Evolutionary conservation across 2,329 filamentous ascomycete species (phyloP), one percentile per base, ranked within the genome.

Genomic region (Colletotrichum filicis): DNA sequence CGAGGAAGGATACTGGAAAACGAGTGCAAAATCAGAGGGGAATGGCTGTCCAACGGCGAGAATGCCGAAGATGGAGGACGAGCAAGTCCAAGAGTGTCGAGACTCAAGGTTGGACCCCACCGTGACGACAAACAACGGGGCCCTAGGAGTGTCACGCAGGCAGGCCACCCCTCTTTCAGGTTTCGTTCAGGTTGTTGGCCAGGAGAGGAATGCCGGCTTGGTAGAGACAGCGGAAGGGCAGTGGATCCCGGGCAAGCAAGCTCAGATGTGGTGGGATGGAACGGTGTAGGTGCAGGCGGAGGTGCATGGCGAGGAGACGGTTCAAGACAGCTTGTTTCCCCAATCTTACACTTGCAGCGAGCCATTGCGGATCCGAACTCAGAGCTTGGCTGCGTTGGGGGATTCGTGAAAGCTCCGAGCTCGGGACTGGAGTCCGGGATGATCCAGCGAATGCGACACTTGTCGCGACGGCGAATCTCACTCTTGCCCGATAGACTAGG

Each of bases 51-150:
- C 9, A 24, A 22, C 19, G 9, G 52, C 14, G 30, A 37, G 14
- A 37, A 32, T 22, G 42, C 32, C 53, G 9, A 32, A 58, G 14
- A 16, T 28, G 22, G 30, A 28, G 11, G 16, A 24, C 49, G 69
- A 24, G 35, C 14, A 52, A 56, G 35, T 30, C 37, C 53, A 42
- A 61, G 57, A 62, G 61, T 12, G 26, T 58, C 58, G 8, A 37
- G 37, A 22, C 12, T 28, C 26, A 53, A 60, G 28, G 37, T 11
- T 22, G 28, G 22, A 46, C 37, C 58, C 66, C 59, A 32, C 46
- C 16, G 55, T 70, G 59, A 72, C 59, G 59, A 69, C 55, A 57
- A 59, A 64, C 59, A 46, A 69, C 46, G 66, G 66, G 65, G 69
- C 63, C 24, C 53, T 49, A 22, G 70, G 30, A 64, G 61, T 55